phyloP scores from a whole-genome alignment of 495 filamentous ascomycete species.

The Hyaloscypha variabilis region DNA sequence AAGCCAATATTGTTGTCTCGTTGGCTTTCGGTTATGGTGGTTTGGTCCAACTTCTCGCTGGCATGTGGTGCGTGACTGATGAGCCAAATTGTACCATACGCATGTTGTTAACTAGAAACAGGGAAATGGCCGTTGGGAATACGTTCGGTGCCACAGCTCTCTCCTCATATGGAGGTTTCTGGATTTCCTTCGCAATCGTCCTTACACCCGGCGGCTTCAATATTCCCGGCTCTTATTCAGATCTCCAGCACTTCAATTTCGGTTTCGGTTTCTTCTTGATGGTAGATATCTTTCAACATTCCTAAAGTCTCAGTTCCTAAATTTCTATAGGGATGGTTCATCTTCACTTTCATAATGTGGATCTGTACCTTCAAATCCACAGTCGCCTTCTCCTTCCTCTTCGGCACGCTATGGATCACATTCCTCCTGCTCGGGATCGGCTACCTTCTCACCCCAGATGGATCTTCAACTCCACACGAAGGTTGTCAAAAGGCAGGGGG shows the following conservation, averaged over 20 bases:
- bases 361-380: conserved; percentile 91
- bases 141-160: no score
- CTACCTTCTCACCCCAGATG: conserved; percentile 58
- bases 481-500: conserved; percentile 76
- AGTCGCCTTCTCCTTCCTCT: conserved; percentile 93
- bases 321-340: conserved; percentile 96
- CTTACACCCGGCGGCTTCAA: conserved; percentile 78
- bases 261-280: conserved; percentile 86
- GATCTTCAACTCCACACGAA: conserved; percentile 47
- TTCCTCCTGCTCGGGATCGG: conserved; percentile 86
- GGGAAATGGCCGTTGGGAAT: no score
- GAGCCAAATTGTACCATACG: no score
- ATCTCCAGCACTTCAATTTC: conserved; percentile 41
- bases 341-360: conserved; percentile 90
- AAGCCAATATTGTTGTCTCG: conserved; percentile 70
- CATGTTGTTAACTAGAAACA: no score
- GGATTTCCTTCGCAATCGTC: conserved; percentile 85
- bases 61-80: conserved; percentile 66
- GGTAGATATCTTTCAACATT: no score
- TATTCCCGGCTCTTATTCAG: conserved; percentile 46
- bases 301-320: no score
- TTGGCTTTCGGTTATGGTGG: conserved; percentile 82
- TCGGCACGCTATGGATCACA: conserved; percentile 89
- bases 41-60: conserved; percentile 87
- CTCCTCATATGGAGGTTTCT: no score